phyloP scores from a whole-genome alignment of 495 filamentous ascomycete genomes.

The Stereocaulon alpinum region DNA sequence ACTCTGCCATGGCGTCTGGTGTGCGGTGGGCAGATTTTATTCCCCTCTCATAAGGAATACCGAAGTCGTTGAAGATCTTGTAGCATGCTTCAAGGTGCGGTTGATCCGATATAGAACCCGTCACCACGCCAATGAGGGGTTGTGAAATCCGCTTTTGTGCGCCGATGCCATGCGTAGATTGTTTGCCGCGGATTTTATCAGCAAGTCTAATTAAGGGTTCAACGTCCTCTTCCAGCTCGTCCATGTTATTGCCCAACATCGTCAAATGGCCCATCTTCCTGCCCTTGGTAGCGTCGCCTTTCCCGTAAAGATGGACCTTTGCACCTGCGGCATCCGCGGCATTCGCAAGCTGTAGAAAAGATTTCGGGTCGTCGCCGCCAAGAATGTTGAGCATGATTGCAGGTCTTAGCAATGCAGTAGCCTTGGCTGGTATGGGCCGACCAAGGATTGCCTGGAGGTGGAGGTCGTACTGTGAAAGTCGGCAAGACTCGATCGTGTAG shows the following conservation, averaged over 20 bases:
- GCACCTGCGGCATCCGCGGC: conserved; percentile 51
- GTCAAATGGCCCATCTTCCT: conserved; percentile 96
- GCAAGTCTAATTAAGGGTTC: conserved; percentile 53
- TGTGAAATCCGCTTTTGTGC: conserved; percentile 21
- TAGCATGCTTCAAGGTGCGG: conserved; percentile 66
- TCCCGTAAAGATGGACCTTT: conserved; percentile 83
- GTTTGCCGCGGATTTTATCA: conserved; percentile 47
- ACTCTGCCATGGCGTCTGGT: conserved; percentile 69
- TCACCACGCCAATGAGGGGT: conserved; percentile 72
- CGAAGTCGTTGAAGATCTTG: conserved; percentile 63
- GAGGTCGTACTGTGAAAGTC: conserved; percentile 81
- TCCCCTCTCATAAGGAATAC: conserved; percentile 61
- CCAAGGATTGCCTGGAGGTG: conserved; percentile 82
- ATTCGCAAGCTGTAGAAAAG: conserved; percentile 58
- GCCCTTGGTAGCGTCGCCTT: conserved; percentile 68
- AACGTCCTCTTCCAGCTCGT: conserved; percentile 61
- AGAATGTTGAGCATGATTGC: conserved; percentile 97
- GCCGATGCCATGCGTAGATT: not conserved
- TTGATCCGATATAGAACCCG: conserved; percentile 94
- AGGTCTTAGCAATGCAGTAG: conserved; percentile 46
- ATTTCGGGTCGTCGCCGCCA: conserved; percentile 57
- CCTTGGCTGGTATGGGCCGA: conserved; percentile 54
- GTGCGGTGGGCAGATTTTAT: conserved; percentile 96
- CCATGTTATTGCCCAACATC: conserved; percentile 55
- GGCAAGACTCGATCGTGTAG: conserved; percentile 91